Conservation (phyloP, 73 alveolate genomes). For the Symbiodinium pilosum region DNA sequence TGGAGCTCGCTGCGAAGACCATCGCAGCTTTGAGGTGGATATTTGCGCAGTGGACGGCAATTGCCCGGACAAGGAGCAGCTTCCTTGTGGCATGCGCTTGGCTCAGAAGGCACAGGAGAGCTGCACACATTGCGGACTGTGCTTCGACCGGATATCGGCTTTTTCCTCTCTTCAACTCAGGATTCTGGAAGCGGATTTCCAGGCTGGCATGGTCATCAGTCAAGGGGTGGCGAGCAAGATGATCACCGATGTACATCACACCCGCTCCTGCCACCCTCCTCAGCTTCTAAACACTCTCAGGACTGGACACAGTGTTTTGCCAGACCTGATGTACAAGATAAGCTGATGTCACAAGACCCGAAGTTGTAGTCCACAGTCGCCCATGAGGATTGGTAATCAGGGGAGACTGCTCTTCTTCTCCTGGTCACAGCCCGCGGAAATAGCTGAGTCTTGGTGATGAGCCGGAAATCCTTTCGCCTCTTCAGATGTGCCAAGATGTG, state of each 20-base stretch:
- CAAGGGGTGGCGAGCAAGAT: constrained; percentile 31
- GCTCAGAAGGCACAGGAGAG: constrained; percentile 37
- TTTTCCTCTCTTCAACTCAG: neutral
- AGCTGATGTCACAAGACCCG: no score
- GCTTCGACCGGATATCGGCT: neutral
- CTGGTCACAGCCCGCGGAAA: constrained; percentile 68
- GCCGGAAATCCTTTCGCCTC: no score
- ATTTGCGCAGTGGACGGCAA: constrained; percentile 26
- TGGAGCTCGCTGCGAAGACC: constrained; percentile 37
- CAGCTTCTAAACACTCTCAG: constrained; percentile 24
- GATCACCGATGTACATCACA: neutral
- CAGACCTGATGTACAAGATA: no score
- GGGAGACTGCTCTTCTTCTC: constrained; percentile 44
- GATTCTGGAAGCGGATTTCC: constrained; percentile 40
- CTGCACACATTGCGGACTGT: neutral
- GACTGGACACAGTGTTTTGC: no score
- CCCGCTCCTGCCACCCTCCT: constrained; percentile 59
- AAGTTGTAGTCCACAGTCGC: no score
- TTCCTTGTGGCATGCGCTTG: constrained; percentile 72
- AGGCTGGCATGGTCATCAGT: constrained; percentile 40
- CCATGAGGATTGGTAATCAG: constrained; percentile 18
- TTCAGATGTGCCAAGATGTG: no score
- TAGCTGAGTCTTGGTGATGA: constrained; percentile 11
- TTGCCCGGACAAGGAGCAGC: constrained; percentile 40
- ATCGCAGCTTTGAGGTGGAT: constrained; percentile 78